phyloP scores from a whole-genome alignment of 192 early-diverging fungal species.

The Chytriomyces sp. region DNA sequence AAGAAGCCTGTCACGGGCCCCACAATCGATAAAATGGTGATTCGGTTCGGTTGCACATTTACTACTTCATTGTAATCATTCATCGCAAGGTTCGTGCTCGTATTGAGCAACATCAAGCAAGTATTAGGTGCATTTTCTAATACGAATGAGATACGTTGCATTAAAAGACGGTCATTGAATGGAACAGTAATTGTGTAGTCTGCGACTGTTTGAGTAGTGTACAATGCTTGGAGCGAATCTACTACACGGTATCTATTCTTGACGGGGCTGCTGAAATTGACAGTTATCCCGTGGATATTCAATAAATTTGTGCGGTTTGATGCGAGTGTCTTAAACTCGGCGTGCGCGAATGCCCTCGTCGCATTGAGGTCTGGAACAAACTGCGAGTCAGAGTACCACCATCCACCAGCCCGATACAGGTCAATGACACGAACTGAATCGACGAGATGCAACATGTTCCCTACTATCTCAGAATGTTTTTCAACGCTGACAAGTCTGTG shows the following conservation, averaged over 20 bases:
- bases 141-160: not conserved
- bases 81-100: not conserved
- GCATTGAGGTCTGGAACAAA: not conserved
- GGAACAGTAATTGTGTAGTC: not conserved
- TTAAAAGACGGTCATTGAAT: not conserved
- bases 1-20: not conserved
- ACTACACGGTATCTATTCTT: not conserved
- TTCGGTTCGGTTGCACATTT: not conserved
- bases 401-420: not conserved
- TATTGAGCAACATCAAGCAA: slow-evolving; percentile 1
- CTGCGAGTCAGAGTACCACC: too few relatives aligned
- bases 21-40: not conserved
- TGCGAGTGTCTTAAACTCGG: not conserved
- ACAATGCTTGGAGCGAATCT: not conserved
- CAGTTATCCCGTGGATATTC: not conserved
- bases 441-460: not conserved
- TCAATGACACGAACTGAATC: slow-evolving; percentile 14
- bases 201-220: not conserved
- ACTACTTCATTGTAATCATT: slow-evolving; percentile 2
- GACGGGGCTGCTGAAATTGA: not conserved
- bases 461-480: not conserved
- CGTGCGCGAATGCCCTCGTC: not conserved
- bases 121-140: not conserved
- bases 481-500: not conserved
- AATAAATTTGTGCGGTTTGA: not conserved